phyloP scores from a whole-genome alignment of 331 rosid genomes.

The Acacia concinna region DNA sequence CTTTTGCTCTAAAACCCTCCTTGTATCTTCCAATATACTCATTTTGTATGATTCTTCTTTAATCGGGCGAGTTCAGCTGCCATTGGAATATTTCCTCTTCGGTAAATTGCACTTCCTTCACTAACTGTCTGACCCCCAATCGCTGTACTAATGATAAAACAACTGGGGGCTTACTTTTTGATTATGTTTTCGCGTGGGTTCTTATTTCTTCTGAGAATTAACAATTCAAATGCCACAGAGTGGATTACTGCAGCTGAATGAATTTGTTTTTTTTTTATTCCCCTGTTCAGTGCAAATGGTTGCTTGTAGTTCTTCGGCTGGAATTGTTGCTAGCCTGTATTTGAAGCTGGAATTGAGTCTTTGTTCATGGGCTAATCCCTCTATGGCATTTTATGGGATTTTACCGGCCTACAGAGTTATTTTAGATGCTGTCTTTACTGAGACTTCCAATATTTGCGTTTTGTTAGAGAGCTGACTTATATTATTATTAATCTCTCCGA shows the following conservation, averaged over 20 bases:
- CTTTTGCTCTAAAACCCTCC: neutral
- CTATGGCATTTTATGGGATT: neutral
- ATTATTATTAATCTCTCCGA: neutral
- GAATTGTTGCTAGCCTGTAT: neutral
- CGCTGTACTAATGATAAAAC: neutral
- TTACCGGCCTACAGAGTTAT: neutral
- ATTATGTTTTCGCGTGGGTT: neutral
- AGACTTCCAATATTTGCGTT: neutral
- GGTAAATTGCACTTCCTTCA: neutral
- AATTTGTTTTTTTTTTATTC: neutral
- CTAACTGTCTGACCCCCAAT: neutral
- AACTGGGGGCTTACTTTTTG: neutral
- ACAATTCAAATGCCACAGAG: neutral
- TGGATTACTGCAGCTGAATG: neutral
- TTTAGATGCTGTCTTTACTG: neutral
- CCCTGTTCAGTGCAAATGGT: neutral
- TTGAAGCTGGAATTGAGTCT: neutral
- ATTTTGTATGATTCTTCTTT: neutral
- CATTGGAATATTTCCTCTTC: constrained; percentile 3
- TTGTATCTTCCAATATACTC: neutral
- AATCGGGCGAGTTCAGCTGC: neutral
- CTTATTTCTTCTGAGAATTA: neutral
- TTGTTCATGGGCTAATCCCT: constrained; percentile 1
- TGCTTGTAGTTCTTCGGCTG: neutral
- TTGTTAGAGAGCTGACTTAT: neutral